Evolutionary conservation across 805 yeast species (phyloP), one percentile per base, ranked within the genome.

Genomic region (Saccharomycopsis vini): DNA sequence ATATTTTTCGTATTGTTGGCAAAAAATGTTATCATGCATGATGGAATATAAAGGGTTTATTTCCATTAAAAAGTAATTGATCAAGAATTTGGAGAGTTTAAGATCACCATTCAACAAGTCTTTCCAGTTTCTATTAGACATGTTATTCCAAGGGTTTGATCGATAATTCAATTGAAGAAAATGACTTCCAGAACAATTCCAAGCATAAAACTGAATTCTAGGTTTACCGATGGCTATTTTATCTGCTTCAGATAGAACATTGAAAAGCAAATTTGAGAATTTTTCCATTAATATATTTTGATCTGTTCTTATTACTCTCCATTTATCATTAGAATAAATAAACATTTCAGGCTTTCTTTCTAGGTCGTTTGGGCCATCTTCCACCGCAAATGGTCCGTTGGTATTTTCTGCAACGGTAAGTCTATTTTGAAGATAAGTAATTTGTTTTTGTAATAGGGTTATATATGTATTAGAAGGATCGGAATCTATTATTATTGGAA

Each of bases 171-270:
- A 23, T 16, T 34, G 33, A 16, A 75, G 49, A 53, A 73, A 78
- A 52, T 69, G 71, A 23, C 67, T 67, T 1, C 83, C 83, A n/a
- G 71, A 63, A 73, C 77, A 61, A 54, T 78, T 78, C 82, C 83
- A 78, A 13, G 81, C 82, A 52, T 73, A 78, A 40, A 67, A 71
- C 54, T 78, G 50, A 12, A 23, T 28, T 30, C 50, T 22, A 5
- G 50, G 50, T n/a, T 36, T 36, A 3, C 18, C 22, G 9, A 47
- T 18, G 5, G 28, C 15, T 3, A 7, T 19, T 18, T 13, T 21
- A 33, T 33, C 22, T 18, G 5, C 22, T 18, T 33, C 7, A 6
- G 22, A 7, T 33, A 33, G 32, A 16, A 34, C 13, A 6, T 39
- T 28, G 35, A 32, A 43, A 6, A 43, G 15, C 19, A 33, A 15